Percentiles rank a stretch among this genome's conserved stretches.
phyloP scores from a whole-genome alignment of 169 alveolate genomes.

The Cytauxzoon felis region DNA sequence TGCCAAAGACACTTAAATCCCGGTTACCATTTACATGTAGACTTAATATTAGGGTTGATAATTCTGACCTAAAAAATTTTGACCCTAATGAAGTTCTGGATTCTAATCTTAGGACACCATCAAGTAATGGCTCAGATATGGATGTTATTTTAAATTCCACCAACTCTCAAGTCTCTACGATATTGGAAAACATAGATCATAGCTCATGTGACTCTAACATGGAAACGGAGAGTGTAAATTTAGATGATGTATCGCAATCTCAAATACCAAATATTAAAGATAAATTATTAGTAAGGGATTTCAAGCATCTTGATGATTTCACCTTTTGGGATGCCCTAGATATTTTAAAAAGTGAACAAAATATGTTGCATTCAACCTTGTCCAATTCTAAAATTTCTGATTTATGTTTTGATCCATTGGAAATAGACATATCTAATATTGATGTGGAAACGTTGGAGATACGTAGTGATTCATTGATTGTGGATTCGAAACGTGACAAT shows the following conservation, averaged over 20 bases:
- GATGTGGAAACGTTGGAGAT: constrained; percentile 10
- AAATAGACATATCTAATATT: constrained; percentile 22
- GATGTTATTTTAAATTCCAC: too few relatives aligned
- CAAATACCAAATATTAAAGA: not conserved
- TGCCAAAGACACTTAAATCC: constrained; percentile 19
- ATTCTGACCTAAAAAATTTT: not conserved
- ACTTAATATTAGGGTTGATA: constrained; percentile 15
- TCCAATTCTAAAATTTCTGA: not conserved
- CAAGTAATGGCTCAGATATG: too few relatives aligned
- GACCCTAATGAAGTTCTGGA: not conserved
- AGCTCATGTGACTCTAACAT: not conserved
- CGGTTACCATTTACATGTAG: constrained; percentile 42
- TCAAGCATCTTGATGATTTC: constrained; percentile 29
- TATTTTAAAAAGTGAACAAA: constrained; percentile 19
- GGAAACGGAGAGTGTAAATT: not conserved
- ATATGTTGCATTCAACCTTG: constrained; percentile 6
- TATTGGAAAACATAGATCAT: too few relatives aligned
- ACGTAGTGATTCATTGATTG: constrained; percentile 8
- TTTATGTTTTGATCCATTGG: constrained; percentile 37
- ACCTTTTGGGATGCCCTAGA: constrained; percentile 63
- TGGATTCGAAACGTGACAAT: constrained; percentile 13
- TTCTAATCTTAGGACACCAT: too few relatives aligned
- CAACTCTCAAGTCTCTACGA: too few relatives aligned
- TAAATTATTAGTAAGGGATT: constrained; percentile 7
- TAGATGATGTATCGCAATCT: not conserved